Evolutionary conservation across 495 filamentous ascomycete genomes (phyloP).

Genomic region (Penicillium angulare): DNA sequence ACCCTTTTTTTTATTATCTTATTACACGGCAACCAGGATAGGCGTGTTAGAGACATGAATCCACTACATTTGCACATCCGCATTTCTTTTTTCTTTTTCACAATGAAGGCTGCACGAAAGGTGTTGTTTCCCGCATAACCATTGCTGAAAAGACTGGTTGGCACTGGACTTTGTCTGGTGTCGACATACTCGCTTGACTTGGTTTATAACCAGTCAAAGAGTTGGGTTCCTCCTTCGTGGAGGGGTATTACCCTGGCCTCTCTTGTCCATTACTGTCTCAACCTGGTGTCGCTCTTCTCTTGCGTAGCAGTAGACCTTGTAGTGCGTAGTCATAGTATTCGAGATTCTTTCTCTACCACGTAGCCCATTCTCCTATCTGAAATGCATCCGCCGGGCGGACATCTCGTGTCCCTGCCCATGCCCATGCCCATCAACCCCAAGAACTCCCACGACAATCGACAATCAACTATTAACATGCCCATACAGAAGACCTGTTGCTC

Average conservation of each 20-base stretch:
- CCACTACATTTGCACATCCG: conserved; percentile 36
- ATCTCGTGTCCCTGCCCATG: not conserved
- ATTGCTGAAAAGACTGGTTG: conserved; percentile 45
- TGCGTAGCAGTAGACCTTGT: conserved; percentile 20
- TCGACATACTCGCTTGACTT: conserved; percentile 25
- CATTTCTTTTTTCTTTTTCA: conserved; percentile 42
- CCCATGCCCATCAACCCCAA: not conserved
- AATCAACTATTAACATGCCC: too few relatives aligned
- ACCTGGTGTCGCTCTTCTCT: conserved; percentile 21
- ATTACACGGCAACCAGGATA: conserved; percentile 44
- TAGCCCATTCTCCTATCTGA: too few relatives aligned
- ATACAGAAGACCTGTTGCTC: too few relatives aligned
- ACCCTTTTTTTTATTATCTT: conserved; percentile 25
- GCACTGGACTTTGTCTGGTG: conserved; percentile 10
- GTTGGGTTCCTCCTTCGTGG: conserved; percentile 8
- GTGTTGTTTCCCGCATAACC: conserved; percentile 51
- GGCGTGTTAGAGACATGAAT: conserved; percentile 49
- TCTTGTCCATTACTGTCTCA: conserved; percentile 30
- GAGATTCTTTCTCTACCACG: too few relatives aligned
- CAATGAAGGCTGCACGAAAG: conserved; percentile 51
- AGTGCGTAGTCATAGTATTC: conserved; percentile 7
- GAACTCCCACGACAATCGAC: not conserved
- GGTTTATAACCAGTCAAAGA: conserved; percentile 22
- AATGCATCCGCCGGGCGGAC: too few relatives aligned
- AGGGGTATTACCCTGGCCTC: conserved; percentile 25